Conservation (phyloP, 495 filamentous ascomycete species). For the Tuber umbilicatum region DNA sequence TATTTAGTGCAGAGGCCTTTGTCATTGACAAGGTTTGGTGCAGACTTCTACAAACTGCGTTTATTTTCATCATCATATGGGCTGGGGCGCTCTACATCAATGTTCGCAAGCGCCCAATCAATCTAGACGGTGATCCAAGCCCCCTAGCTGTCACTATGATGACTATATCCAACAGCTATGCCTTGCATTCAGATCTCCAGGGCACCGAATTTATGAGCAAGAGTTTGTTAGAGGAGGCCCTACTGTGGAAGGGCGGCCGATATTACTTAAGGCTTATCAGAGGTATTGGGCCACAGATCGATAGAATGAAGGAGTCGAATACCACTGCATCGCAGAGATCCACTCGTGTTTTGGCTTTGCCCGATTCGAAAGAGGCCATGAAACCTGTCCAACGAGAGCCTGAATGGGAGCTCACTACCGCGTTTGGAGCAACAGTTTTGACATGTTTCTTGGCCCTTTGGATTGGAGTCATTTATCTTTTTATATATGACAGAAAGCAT, state of each 20-base stretch:
- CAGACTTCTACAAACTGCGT: neutral
- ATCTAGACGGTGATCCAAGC: conserved; percentile 10
- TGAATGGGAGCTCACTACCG: neutral
- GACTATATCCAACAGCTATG: neutral
- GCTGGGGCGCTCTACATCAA: neutral
- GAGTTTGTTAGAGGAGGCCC: neutral
- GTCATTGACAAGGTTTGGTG: neutral
- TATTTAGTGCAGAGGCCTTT: neutral
- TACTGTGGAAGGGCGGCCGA: neutral
- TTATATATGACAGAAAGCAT: neutral
- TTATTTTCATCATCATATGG: neutral
- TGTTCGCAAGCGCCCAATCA: neutral
- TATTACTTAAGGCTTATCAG: neutral
- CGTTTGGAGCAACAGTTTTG: neutral
- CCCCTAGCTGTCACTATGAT: conserved; percentile 2
- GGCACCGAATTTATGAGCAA: neutral
- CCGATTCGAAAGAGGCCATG: neutral
- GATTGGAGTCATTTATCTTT: neutral
- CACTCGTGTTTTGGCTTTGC: neutral
- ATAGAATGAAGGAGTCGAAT: neutral
- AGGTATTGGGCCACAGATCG: neutral
- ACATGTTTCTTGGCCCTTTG: neutral
- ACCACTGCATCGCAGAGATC: neutral
- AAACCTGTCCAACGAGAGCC: neutral
- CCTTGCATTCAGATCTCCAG: neutral